Percentiles rank a stretch among this genome's conserved stretches.
Conservation (phyloP, 331 rosid genomes). For the Rhamnella rubrinervis region DNA sequence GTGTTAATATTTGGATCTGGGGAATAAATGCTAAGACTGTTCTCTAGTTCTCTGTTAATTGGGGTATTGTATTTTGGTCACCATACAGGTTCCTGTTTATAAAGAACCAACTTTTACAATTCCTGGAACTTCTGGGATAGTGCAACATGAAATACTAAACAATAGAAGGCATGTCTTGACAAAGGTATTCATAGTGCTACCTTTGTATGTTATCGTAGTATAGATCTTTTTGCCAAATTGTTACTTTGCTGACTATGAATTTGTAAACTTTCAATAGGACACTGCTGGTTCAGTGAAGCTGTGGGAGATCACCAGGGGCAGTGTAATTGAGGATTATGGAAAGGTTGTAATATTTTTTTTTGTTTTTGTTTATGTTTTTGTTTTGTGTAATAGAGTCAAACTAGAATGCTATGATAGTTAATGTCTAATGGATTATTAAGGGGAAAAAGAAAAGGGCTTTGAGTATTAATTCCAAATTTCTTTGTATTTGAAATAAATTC, state of each 20-base stretch:
- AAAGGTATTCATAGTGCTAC: slow-evolving; percentile 56
- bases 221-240: slow-evolving; percentile 5
- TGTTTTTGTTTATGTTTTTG: too few relatives aligned
- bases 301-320: slow-evolving; percentile 96
- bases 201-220: slow-evolving; percentile 19
- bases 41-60: slow-evolving; percentile 24
- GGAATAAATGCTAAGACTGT: background rate
- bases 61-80: slow-evolving; percentile 19
- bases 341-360: slow-evolving; percentile 56
- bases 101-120: slow-evolving; percentile 77
- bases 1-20: background rate
- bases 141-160: slow-evolving; percentile 90
- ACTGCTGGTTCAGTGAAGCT: slow-evolving; percentile 91
- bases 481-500: background rate
- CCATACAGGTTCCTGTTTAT: slow-evolving; percentile 77
- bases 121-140: slow-evolving; percentile 85
- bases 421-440: slow-evolving; percentile 14
- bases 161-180: slow-evolving; percentile 95
- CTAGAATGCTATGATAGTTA: slow-evolving; percentile 23
- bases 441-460: slow-evolving; percentile 10
- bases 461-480: slow-evolving; percentile 18
- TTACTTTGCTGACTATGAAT: slow-evolving; percentile 13
- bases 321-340: slow-evolving; percentile 84
- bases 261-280: slow-evolving; percentile 54
- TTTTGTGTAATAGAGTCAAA: background rate